Evolutionary conservation across 2,329 filamentous ascomycete genomes (phyloP), one percentile per base, ranked within the genome.

Genomic region (Colletotrichum cordylinicola): DNA sequence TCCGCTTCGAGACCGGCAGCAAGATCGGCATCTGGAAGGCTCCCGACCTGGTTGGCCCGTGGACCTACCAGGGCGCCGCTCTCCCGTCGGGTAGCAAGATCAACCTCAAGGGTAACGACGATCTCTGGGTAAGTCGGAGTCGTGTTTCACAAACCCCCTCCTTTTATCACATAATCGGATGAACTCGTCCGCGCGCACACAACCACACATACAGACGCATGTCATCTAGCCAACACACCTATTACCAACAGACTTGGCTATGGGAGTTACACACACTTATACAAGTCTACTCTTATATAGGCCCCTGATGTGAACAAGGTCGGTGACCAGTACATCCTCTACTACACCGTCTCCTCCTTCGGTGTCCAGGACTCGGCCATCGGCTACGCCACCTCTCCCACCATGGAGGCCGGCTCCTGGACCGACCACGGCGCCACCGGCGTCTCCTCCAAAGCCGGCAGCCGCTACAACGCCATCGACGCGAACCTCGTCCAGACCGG

Each of bases 331-430:
- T 94, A 93, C 84, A 89, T 93, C 79, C 88, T 94, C n/a, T 94
- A 93, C 87, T 93, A 94, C 83, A 86, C 90, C 2, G 91, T 93
- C n/a, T 91, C 89, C 43, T 85, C 88, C 1, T 93, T 93, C 77
- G 92, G 92, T 1, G 88, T 86, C 0, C 91, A 93, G 77, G 83
- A 87, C 81, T 92, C 90, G 0, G 90, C 90, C 39, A 93, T 94
- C 77, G 93, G 93, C 21, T 83, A 87, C 13, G 88, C 87, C 5
- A 87, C 84, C 5, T 87, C 85, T 2, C 78, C 83, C 0, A 88
- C 85, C 2, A 82, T 90, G 81, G 88, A 90, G 33, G 84, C 86
- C 15, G 91, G 90, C 48, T 86, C 85, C 18, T 94, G 91, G 91
- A 91, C 87, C 3, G 91, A 94, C 80, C 87, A 85, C 18, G 92